Conservation (phyloP, 1,139 yeast genomes). For the Scheffersomyces segobiensis region DNA sequence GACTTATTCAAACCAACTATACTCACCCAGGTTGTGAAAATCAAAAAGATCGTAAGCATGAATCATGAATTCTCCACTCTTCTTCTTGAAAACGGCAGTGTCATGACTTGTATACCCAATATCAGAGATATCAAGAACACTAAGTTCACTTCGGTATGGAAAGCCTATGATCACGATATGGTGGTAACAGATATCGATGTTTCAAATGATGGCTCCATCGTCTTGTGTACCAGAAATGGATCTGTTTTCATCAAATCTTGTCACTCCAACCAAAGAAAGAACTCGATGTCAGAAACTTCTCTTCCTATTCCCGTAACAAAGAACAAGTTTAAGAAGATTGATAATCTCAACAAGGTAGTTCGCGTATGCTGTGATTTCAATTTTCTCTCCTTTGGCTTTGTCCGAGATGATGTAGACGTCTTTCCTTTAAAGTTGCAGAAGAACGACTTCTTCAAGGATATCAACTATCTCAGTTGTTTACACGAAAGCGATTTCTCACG, state of each 20-base stretch:
- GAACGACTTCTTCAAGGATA: slow-evolving; percentile 48
- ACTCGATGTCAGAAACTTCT: slow-evolving; percentile 29
- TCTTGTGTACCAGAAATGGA: slow-evolving; percentile 69
- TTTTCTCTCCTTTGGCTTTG: slow-evolving; percentile 68
- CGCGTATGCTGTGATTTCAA: slow-evolving; percentile 66
- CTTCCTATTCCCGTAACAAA: slow-evolving; percentile 27
- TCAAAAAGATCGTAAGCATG: slow-evolving; percentile 35
- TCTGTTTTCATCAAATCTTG: slow-evolving; percentile 48
- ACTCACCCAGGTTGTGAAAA: slow-evolving; percentile 40
- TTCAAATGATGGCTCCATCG: slow-evolving; percentile 66
- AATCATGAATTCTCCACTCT: slow-evolving; percentile 39
- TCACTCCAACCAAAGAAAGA: slow-evolving; percentile 29
- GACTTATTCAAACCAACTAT: slow-evolving; percentile 54
- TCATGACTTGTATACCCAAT: slow-evolving; percentile 35
- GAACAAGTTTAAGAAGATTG: slow-evolving; percentile 57
- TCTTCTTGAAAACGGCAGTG: slow-evolving; percentile 55
- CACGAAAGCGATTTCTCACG: slow-evolving; percentile 14
- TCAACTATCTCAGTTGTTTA: slow-evolving; percentile 52
- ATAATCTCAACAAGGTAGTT: slow-evolving; percentile 53
- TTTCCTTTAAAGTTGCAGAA: slow-evolving; percentile 50
- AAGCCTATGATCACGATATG: slow-evolving; percentile 53
- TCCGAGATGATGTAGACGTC: slow-evolving; percentile 62
- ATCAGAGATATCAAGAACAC: slow-evolving; percentile 30
- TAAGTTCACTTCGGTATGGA: slow-evolving; percentile 50
- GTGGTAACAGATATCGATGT: slow-evolving; percentile 63